Evolutionary conservation across 106 monocot species (phyloP).

Genomic region (Apostasia ramifera): DNA sequence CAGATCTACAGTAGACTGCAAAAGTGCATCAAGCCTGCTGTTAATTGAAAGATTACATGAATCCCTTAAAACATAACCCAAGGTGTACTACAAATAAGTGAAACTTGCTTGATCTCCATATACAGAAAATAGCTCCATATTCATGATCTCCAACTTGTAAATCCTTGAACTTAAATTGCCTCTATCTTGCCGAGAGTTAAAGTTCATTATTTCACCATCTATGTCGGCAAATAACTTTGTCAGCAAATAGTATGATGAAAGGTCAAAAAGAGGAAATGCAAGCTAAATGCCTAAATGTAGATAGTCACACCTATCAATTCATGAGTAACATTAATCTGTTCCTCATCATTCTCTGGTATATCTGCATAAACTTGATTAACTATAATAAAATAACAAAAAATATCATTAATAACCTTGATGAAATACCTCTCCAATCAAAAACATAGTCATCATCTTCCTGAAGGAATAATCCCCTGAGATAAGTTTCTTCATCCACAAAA

Average conservation of each 20-base stretch:
- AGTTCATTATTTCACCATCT: slow-evolving; percentile 47
- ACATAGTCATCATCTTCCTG: slow-evolving; percentile 27
- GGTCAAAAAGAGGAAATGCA: background rate
- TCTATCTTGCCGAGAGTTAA: slow-evolving; percentile 15
- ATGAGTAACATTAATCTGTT: slow-evolving; percentile 37
- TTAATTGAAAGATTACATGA: background rate
- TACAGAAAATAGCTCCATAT: slow-evolving; percentile 59
- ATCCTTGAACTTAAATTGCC: slow-evolving; percentile 32
- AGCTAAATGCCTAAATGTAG: background rate
- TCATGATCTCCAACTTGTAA: slow-evolving; percentile 73
- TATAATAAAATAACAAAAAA: background rate
- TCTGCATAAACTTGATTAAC: slow-evolving; percentile 18
- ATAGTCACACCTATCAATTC: slow-evolving; percentile 33
- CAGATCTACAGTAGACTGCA: slow-evolving; percentile 39
- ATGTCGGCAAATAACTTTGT: slow-evolving; percentile 1
- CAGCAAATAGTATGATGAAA: slow-evolving; percentile 1
- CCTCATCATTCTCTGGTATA: slow-evolving; percentile 43
- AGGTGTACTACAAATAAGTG: background rate
- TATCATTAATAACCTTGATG: background rate
- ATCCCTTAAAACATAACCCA: background rate
- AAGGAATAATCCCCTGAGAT: slow-evolving; percentile 51
- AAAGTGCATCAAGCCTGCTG: background rate
- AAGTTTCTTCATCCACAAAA: slow-evolving; percentile 63
- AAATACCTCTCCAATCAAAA: slow-evolving; percentile 71
- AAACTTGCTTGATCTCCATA: slow-evolving; percentile 64